Conservation (phyloP, 805 yeast species). For the Ogataea pignaliae region DNA sequence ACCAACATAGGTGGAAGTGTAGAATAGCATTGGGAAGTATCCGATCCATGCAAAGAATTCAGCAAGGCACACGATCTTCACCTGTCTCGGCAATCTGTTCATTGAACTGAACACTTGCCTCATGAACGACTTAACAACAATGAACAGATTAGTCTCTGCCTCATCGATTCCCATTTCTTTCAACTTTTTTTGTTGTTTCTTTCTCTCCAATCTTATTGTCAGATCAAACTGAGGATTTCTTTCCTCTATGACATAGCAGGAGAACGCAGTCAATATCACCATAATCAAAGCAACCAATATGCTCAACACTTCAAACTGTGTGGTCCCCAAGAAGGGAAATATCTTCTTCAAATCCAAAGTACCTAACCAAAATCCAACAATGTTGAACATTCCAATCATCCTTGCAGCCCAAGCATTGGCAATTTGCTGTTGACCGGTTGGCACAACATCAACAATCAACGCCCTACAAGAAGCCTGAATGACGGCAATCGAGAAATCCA, state of each 20-base stretch:
- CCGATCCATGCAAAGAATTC: slow-evolving; percentile 69
- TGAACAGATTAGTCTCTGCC: slow-evolving; percentile 12
- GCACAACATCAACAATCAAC: slow-evolving; percentile 56
- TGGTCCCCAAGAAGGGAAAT: slow-evolving; percentile 39
- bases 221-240: slow-evolving; percentile 42
- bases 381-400: slow-evolving; percentile 57
- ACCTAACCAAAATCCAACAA: slow-evolving; percentile 52
- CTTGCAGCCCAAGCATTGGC: slow-evolving; percentile 69
- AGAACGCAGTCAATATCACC: slow-evolving; percentile 34
- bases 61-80: slow-evolving; percentile 46
- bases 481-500: slow-evolving; percentile 54
- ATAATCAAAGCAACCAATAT: slow-evolving; percentile 39
- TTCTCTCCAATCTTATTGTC: slow-evolving; percentile 35
- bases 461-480: slow-evolving; percentile 62
- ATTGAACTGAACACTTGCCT: slow-evolving; percentile 35
- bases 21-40: slow-evolving; percentile 61
- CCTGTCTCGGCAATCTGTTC: slow-evolving; percentile 43
- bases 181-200: slow-evolving; percentile 29
- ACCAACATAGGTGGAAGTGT: slow-evolving; percentile 63
- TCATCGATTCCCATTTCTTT: slow-evolving; percentile 34
- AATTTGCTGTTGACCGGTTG: slow-evolving; percentile 49
- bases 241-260: slow-evolving; percentile 42
- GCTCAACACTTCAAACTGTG: slow-evolving; percentile 50
- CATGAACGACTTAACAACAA: slow-evolving; percentile 22
- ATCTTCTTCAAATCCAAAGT: slow-evolving; percentile 37